A percentile compares a stretch with the other conserved stretches of the same genome.
These are phyloP conservation scores for Berberis thunbergii DNA, from an alignment of 164 flowering plant genomes.

Conservation along the genomic window DNA sequence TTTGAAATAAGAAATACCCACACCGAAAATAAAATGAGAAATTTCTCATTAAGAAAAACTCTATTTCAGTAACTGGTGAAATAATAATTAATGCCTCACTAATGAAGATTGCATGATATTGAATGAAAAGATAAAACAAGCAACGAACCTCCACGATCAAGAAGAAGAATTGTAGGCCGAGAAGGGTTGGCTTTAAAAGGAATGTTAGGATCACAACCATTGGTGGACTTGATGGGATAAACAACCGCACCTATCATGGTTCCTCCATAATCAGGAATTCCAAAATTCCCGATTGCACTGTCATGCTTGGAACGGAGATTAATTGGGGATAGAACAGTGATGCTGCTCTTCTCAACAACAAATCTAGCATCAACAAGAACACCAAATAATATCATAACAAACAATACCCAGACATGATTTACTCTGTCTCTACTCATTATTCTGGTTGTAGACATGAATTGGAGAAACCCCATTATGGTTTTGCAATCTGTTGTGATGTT, in stretches of 20 bases:
- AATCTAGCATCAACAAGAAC: conserved; percentile 24
- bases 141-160: conserved; percentile 81
- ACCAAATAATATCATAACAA: neutral
- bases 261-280: conserved; percentile 82
- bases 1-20: too few relatives aligned
- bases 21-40: too few relatives aligned
- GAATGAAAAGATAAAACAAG: neutral
- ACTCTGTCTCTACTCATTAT: neutral
- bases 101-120: neutral
- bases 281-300: conserved; percentile 78
- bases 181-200: conserved; percentile 40
- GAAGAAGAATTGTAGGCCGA: conserved; percentile 54
- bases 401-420: neutral
- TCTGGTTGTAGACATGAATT: neutral
- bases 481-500: too few relatives aligned
- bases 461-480: neutral
- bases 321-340: conserved; percentile 46
- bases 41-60: too few relatives aligned
- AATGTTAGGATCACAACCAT: conserved; percentile 31
- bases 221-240: conserved; percentile 42
- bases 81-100: neutral
- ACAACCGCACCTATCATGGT: conserved; percentile 53
- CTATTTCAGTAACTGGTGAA: too few relatives aligned
- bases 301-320: conserved; percentile 41
- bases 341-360: conserved; percentile 76